Base-by-base conservation (phyloP, 2,329 filamentous ascomycete genomes). In the Knufia fluminis region DNA sequence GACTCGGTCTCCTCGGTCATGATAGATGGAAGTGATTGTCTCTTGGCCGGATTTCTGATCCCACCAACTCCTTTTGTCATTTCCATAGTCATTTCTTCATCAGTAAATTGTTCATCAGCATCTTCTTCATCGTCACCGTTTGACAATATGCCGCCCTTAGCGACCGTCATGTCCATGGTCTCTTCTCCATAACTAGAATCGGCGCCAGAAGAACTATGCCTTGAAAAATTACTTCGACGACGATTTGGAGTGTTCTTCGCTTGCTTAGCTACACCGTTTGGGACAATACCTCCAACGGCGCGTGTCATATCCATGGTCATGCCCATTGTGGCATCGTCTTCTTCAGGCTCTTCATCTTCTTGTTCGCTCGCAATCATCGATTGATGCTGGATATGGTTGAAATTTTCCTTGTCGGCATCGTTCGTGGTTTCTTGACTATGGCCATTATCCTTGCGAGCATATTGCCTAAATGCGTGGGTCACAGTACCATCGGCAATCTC, bases 281-380 rank as follows among this genome's bases (percentile, higher is more conserved):
- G 46, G 17, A 95, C 66, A 48, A 97, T 96, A 2, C 83, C 79
- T 7, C 91, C 91, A 47, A 94, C 73, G 7, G 80, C 86, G 48
- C 79, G 80, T 1, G 91, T 96, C 6, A 96, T 86, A 59, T 97
- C 91, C 91, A 97, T 96, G 19, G 87, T 92, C 74, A 94, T 82
- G 33, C 90, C 86, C 55, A 80, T 77, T 17, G 77, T 75, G 20
- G 75, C 70, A 14, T 66, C 72, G 3, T 68, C 62, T 20, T 72
- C 61, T 46, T 72, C 67, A 51, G 65, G 64, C 22, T 54, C 49
- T 54, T 52, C 49, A 54, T 60, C 52, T 14, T 50, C 35, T 4
- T 39, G 22, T 4, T 57, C 48, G 17, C 62, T 26, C n/a, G n/a
- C n/a, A 28, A 20, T 14, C 28, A 19, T 66, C 43, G 66, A 66